Evolutionary conservation across 2,329 filamentous ascomycete genomes (phyloP), one percentile per base, ranked within the genome.

Genomic region (Neopestalotiopsis rosae): DNA sequence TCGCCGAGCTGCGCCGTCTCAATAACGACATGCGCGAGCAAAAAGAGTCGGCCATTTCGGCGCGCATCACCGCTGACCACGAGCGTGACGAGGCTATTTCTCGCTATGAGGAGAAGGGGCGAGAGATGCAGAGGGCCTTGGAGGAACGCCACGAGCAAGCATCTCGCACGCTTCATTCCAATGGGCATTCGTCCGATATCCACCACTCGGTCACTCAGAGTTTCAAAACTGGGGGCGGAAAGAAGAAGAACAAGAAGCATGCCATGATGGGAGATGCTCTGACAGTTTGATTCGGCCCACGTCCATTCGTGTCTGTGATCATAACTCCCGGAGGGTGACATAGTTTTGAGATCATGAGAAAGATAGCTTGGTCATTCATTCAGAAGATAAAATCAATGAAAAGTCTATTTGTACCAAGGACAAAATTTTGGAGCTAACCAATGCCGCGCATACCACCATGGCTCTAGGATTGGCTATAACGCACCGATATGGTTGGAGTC

Each of bases 91-190:
- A 40, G 34, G 32, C 65, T 52, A 30, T 66, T 5, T 3, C 34
- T 52, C 30, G 65, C n/a, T 66, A 66, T 52, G 65, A 66, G 65
- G 65, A 66, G 52, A 66, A 58, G 65, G 49, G 65, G 10, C 28
- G 65, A 7, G 52, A 66, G 52, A 45, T 65, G 40, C 40, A 65
- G 40, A 34, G 40, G 14, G 28, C 42, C 5, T 28, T 57, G 10
- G 65, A 61, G 65, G 38, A 61, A 34, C 30, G 42, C 20, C 42
- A 57, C 9, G 56, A 61, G 65, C 52, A 61, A 34, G 57, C 42
- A 14, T 59, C 57, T 6, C 57, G 30, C 13, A 20, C 30, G 4
- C 14, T 59, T 14, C 57, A 59, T 14, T 17, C 10, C 24, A 28
- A 59, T 12, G 57, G 57, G 12, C 24, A 59, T 2, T 32, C 57